Conservation (phyloP, 2,329 filamentous ascomycete genomes). For the Trichoderma koningiopsis region DNA sequence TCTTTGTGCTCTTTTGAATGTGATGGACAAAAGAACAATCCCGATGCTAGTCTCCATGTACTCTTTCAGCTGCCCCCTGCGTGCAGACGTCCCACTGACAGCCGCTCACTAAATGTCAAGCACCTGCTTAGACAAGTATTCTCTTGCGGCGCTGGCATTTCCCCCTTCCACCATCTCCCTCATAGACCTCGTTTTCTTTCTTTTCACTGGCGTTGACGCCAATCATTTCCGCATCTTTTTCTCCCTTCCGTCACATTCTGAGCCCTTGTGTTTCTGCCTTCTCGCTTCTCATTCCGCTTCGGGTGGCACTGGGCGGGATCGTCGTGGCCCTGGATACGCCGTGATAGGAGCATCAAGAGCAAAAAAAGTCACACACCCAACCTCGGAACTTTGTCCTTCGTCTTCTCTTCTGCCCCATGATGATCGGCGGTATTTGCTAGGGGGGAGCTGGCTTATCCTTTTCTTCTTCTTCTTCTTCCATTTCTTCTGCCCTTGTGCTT, state of each 20-base stretch:
- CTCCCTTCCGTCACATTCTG: background rate
- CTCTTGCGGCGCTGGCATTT: background rate
- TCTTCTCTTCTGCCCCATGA: background rate
- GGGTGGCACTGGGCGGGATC: conserved; percentile 20
- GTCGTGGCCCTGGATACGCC: background rate
- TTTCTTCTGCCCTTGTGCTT: background rate
- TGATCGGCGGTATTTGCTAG: conserved; percentile 15
- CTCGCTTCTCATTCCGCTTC: conserved; percentile 21
- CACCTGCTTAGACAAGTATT: background rate
- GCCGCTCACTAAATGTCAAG: background rate
- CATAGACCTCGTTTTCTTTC: background rate
- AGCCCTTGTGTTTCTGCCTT: conserved; percentile 19
- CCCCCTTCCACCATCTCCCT: background rate
- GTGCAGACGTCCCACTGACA: background rate
- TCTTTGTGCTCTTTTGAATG: background rate
- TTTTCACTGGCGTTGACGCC: background rate
- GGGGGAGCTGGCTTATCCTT: background rate
- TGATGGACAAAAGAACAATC: background rate
- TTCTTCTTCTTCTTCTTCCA: background rate
- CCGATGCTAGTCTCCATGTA: background rate
- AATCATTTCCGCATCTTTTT: background rate
- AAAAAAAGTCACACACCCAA: conserved; percentile 1
- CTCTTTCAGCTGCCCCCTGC: background rate
- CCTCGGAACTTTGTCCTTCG: background rate
- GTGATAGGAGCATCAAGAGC: background rate